Base-by-base conservation (phyloP, 2,329 filamentous ascomycete species). In the Paraconiothyrium sp. region DNA sequence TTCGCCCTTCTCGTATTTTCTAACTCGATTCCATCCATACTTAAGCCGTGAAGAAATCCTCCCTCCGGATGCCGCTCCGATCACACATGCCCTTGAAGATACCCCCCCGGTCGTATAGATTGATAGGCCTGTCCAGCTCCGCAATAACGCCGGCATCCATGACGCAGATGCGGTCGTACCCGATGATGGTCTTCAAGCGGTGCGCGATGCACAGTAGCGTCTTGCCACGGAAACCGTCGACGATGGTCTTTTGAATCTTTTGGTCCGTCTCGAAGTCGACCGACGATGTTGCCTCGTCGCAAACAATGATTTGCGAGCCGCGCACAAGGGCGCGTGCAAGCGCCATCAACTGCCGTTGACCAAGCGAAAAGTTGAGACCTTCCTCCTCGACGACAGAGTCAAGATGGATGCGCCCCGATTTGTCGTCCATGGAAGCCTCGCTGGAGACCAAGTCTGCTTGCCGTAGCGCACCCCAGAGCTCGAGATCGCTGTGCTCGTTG, bases 241-340 rank as follows among this genome's bases (percentile, higher is more conserved):
- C 90, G 79, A 97, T 97, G 3, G 94, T 97, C 60, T 85, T 84
- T 79, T 98, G 94, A 75, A 98, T 97, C 85, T 95, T 96, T 79
- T 93, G 90, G 76, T 99, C 95, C 3, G 94, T 98, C 75, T 97
- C 94, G 84, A 97, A 95, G 78, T 98, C 94, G 8, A 98, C 94
- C 0, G 88, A 92, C 1, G 90, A 93, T 0, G 95, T 99, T 0
- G 95, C 95, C 79, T 99, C 95, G 82, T 99, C 95, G 79, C 94
- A 97, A 54, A 99, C 90, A 70, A 98, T 97, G 79, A 98, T 97
- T 70, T 91, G 92, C 0, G 90, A 91, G 47, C 90, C 89, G 41
- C 94, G 89, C 4, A 98, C 94, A 2, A 99, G 87, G 0, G 95
- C 95, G 0, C 95, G 89, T 0, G 94, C 94, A 1, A 99, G 85